Evolutionary conservation across 768 basidiomycete genomes (phyloP).

Genomic region (Tubosaeta sp.): DNA sequence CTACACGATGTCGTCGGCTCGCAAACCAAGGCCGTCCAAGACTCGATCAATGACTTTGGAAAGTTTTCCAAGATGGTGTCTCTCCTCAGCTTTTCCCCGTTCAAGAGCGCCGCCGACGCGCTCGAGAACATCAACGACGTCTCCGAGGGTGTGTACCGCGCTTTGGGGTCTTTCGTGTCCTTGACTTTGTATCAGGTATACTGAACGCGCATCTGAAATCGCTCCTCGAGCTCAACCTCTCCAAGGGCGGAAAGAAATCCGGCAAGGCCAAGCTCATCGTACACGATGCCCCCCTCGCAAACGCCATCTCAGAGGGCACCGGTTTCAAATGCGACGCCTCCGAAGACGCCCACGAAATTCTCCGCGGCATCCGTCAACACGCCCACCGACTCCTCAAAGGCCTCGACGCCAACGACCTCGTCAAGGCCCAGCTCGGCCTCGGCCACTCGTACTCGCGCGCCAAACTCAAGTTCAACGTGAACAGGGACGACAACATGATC

Average conservation of each 20-base stretch:
- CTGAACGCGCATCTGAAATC: conserved; percentile 80
- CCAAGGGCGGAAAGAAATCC: conserved; percentile 63
- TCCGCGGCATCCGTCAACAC: conserved; percentile 91
- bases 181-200: conserved; percentile 50
- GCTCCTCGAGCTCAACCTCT: conserved; percentile 83
- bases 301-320: conserved; percentile 70
- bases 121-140: conserved; percentile 95
- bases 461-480: conserved; percentile 97
- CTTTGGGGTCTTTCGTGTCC: too few relatives aligned
- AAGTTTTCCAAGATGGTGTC: conserved; percentile 93
- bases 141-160: conserved; percentile 71
- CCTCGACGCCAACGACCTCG: conserved; percentile 82
- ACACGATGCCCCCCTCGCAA: conserved; percentile 68
- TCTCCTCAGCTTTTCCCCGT: conserved; percentile 87
- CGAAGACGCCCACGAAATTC: conserved; percentile 75
- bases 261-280: conserved; percentile 73
- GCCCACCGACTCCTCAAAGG: conserved; percentile 87
- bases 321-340: conserved; percentile 76
- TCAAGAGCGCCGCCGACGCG: conserved; percentile 89
- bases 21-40: conserved; percentile 72
- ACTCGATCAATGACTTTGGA: conserved; percentile 78
- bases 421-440: conserved; percentile 91
- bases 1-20: conserved; percentile 85
- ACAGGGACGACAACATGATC: conserved; percentile 98
- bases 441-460: conserved; percentile 97